A percentile compares a stretch with the other conserved stretches of the same genome.
phyloP scores from a whole-genome alignment of 1,284 basidiomycete species.

The Lentinus polychrous region DNA sequence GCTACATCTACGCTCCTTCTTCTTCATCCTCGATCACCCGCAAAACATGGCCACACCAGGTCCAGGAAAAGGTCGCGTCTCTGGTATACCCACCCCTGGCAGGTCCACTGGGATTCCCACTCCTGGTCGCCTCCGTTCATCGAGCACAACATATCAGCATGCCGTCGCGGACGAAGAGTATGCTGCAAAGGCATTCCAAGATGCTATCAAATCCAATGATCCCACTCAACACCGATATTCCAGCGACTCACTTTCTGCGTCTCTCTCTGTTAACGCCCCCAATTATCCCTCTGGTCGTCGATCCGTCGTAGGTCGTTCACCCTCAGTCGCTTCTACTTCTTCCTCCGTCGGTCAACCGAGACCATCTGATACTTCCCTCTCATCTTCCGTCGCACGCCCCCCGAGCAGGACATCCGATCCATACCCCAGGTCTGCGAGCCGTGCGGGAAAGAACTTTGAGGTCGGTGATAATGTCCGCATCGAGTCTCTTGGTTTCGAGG shows the following conservation, averaged over 20 bases:
- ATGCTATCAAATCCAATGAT: conserved; percentile 73
- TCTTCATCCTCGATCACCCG: background rate
- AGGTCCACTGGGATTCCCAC: conserved; percentile 57
- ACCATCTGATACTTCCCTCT: conserved; percentile 40
- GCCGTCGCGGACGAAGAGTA: conserved; percentile 40
- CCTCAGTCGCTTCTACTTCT: conserved; percentile 31
- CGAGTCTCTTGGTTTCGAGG: conserved; percentile 82
- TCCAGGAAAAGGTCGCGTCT: conserved; percentile 46
- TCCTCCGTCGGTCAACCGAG: conserved; percentile 36
- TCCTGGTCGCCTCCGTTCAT: conserved; percentile 62
- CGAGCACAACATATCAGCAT: conserved; percentile 32
- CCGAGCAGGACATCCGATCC: conserved; percentile 59
- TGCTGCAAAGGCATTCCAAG: conserved; percentile 60
- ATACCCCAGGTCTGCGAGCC: conserved; percentile 37
- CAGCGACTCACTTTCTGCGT: conserved; percentile 17
- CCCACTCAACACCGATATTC: conserved; percentile 54
- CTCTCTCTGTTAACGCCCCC: conserved; percentile 33
- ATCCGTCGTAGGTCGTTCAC: conserved; percentile 30
- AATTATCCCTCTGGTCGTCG: conserved; percentile 33
- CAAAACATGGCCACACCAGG: conserved; percentile 32
- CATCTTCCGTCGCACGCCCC: conserved; percentile 46
- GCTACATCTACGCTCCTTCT: background rate
- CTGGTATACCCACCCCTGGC: conserved; percentile 55
- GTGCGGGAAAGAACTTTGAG: conserved; percentile 44
- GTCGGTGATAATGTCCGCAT: conserved; percentile 80